Evolutionary conservation across 768 basidiomycete species (phyloP), one percentile per base, ranked within the genome.

Genomic region (Flagelloscypha sp.): DNA sequence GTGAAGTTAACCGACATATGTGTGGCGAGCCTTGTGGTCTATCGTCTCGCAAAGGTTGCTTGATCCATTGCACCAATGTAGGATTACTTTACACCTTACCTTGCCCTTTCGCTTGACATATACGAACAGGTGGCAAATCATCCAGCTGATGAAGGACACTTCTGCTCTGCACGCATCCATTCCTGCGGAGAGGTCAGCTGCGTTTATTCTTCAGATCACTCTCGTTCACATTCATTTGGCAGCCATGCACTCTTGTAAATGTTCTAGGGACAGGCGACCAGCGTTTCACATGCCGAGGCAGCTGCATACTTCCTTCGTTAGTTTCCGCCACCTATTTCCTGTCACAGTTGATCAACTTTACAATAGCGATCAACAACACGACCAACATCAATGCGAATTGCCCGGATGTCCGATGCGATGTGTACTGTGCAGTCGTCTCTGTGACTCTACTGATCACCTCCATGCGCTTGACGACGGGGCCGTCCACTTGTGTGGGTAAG

Each of bases 401-500:
- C 55, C 66, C 9, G 60, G 67, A 23, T 79, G 79, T 43, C 76
- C 77, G 0, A 43, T 74, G 7, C 41, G 50, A 3, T 79, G 77
- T 44, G 59, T 70, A 34, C 50, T 80, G 3, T 80, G 78, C 47
- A 70, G 63, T 42, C 61, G 74, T 11, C 54, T 74, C 13, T 79
- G 77, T 40, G 54, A 63, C 1, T 44, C 56, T 30, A 44, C 47
- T 13, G 50, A 72, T 38, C 78, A 79, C 54, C 56, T 79, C 29
- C 76, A 79, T 35, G 73, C 64, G 1, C 54, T 76, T 4, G 47
- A 62, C 16, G 36, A 43, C 2, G 48, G 37, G 4, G 54, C 58
- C 0, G 38, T 65, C 18, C 76, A 79, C 55, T 62, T 79, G 22
- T 79, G 76, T 59, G 76, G 76, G 76, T 75, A 13, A 23, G 56